Percentiles rank a stretch among this genome's conserved stretches.
phyloP scores from a whole-genome alignment of 257 asterid species.

The Nicotiana attenuata region DNA sequence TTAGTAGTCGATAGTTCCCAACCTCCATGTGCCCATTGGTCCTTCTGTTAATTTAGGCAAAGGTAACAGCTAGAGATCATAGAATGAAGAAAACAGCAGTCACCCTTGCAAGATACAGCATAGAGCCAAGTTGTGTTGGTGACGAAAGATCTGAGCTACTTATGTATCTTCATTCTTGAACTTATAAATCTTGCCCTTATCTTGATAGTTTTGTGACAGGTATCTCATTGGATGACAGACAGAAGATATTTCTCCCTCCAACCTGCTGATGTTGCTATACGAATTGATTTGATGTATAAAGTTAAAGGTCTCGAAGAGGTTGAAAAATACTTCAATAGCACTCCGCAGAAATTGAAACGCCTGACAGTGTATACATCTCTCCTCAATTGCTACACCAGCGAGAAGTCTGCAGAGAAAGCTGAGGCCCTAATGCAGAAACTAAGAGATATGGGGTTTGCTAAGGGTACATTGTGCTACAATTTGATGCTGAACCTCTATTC shows the following conservation, averaged over 20 bases:
- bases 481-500: slow-evolving; percentile 56
- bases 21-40: background rate
- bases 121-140: background rate
- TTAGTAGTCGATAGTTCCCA: background rate
- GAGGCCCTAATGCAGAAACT: slow-evolving; percentile 57
- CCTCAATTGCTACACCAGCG: slow-evolving; percentile 55
- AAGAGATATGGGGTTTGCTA: slow-evolving; percentile 48
- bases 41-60: background rate
- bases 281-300: slow-evolving; percentile 45
- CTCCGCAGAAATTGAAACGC: slow-evolving; percentile 32
- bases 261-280: slow-evolving; percentile 35
- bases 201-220: slow-evolving; percentile 29
- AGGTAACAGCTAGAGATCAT: background rate
- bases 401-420: slow-evolving; percentile 53
- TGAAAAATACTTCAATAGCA: slow-evolving; percentile 45
- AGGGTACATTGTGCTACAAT: slow-evolving; percentile 50
- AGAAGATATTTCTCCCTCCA: slow-evolving; percentile 24
- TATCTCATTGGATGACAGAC: slow-evolving; percentile 71
- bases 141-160: background rate
- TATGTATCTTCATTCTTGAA: background rate
- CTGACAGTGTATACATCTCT: slow-evolving; percentile 38
- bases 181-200: background rate
- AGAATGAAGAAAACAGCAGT: background rate
- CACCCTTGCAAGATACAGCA: background rate
- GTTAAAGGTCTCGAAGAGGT: slow-evolving; percentile 49